phyloP scores from a whole-genome alignment of 2,329 filamentous ascomycete genomes.

The Trichoderma sp. region DNA sequence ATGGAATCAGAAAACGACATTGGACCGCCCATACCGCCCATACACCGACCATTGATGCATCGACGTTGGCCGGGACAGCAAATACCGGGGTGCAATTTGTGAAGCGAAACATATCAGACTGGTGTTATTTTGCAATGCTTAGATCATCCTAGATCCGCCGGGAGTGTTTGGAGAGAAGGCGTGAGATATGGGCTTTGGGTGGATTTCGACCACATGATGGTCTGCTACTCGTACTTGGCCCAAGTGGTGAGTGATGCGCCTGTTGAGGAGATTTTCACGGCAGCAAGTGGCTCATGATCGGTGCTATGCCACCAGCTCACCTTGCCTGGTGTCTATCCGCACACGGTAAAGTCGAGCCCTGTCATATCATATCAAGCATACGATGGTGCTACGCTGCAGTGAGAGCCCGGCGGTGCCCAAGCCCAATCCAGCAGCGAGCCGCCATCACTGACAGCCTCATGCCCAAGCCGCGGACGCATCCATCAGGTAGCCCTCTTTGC shows the following conservation, averaged over 20 bases:
- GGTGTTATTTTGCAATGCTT: neutral
- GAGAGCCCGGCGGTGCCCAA: constrained; percentile 14
- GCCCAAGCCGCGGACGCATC: neutral
- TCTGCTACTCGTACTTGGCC: neutral
- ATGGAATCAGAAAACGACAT: neutral
- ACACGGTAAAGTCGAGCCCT: neutral
- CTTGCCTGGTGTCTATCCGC: neutral
- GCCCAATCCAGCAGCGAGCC: neutral
- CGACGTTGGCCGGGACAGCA: neutral
- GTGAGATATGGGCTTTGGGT: neutral
- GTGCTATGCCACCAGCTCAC: neutral
- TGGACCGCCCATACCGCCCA: neutral
- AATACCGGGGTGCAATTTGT: neutral
- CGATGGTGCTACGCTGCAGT: constrained; percentile 4
- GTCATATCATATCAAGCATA: neutral
- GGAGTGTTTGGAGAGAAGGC: neutral
- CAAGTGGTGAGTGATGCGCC: neutral
- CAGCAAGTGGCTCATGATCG: neutral
- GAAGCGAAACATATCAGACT: neutral
- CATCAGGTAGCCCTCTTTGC: neutral
- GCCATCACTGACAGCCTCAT: constrained; percentile 1
- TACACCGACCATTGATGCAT: neutral
- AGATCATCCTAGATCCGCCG: neutral
- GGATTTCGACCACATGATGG: neutral
- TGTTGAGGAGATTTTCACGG: neutral